A percentile compares a stretch with the other conserved stretches of the same genome.
phyloP scores from a whole-genome alignment of 805 yeast species.

The Candida ovalis region DNA sequence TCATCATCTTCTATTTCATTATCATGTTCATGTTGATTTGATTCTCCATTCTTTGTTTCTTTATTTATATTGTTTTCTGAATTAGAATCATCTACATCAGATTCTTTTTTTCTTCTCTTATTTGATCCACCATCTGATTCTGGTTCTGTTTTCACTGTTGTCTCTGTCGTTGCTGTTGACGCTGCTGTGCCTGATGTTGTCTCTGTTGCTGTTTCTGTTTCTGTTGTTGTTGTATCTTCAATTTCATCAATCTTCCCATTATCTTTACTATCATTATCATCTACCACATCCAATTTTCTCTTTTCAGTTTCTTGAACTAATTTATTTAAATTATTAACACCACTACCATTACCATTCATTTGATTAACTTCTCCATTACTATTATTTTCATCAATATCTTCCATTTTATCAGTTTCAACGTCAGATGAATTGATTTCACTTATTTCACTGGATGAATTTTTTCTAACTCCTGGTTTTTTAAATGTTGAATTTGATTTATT shows the following conservation, averaged over 20 bases:
- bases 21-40: constrained; percentile 7
- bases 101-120: constrained; percentile 9
- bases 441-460: constrained; percentile 16
- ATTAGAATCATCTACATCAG: constrained; percentile 20
- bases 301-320: constrained; percentile 36
- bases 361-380: background rate
- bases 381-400: constrained; percentile 41
- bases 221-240: constrained; percentile 1
- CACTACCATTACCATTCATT: background rate
- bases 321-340: constrained; percentile 39
- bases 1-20: background rate
- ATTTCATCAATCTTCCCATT: background rate
- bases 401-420: constrained; percentile 90
- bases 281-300: constrained; percentile 16
- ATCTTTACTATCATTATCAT: constrained; percentile 30
- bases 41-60: constrained; percentile 3
- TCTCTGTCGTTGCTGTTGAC: too few species aligned
- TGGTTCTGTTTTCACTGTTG: constrained; percentile 1
- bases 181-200: too few species aligned
- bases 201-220: constrained; percentile 1
- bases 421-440: constrained; percentile 52
- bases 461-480: constrained; percentile 8
- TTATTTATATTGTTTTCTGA: background rate
- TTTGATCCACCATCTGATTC: background rate
- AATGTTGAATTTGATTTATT: background rate